Conservation (phyloP, 2,329 filamentous ascomycete species). For the Penicillium olsonii region DNA sequence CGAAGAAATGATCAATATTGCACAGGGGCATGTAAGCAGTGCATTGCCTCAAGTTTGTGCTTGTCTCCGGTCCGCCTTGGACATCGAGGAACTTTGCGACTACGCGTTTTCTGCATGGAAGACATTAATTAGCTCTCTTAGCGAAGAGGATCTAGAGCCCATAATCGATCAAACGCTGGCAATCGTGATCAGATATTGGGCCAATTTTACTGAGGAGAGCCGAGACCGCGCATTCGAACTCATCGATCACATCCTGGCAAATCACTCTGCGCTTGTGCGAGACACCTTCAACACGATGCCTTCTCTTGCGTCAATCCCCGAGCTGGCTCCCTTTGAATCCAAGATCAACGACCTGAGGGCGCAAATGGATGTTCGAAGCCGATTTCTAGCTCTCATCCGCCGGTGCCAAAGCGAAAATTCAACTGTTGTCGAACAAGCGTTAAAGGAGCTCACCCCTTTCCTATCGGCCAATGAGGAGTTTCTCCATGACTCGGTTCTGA, state of each 20-base stretch:
- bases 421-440: slow-evolving; percentile 78
- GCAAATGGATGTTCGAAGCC: slow-evolving; percentile 65
- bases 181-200: slow-evolving; percentile 81
- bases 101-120: slow-evolving; percentile 83
- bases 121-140: slow-evolving; percentile 71
- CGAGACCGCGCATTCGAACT: slow-evolving; percentile 62
- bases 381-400: slow-evolving; percentile 69
- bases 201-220: slow-evolving; percentile 61
- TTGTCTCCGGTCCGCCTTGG: slow-evolving; percentile 83
- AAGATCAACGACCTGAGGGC: slow-evolving; percentile 66
- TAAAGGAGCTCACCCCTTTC: slow-evolving; percentile 74
- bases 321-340: slow-evolving; percentile 67
- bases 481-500: slow-evolving; percentile 75
- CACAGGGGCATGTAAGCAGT: slow-evolving; percentile 70
- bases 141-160: slow-evolving; percentile 74
- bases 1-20: slow-evolving; percentile 80
- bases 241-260: slow-evolving; percentile 65
- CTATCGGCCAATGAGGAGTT: slow-evolving; percentile 73
- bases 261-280: slow-evolving; percentile 62
- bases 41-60: slow-evolving; percentile 84
- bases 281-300: slow-evolving; percentile 75
- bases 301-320: slow-evolving; percentile 69
- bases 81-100: slow-evolving; percentile 72
- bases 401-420: slow-evolving; percentile 81
- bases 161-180: slow-evolving; percentile 89